Base-by-base conservation (phyloP, 306 rosid genomes). In the Rosa persica region DNA sequence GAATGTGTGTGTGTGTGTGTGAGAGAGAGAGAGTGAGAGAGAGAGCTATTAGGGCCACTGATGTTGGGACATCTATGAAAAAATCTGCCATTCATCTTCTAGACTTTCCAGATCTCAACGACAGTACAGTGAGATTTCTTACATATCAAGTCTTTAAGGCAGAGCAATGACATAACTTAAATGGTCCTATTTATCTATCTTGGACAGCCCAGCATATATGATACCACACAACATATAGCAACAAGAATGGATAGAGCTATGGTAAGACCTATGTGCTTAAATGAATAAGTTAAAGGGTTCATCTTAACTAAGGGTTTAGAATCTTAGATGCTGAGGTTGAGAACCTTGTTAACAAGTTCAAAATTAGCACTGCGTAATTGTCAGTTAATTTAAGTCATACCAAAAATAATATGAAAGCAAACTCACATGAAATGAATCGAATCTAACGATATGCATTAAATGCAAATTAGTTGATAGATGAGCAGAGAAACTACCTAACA, bases 401-500 rank as follows among this genome's bases (percentile, higher is more conserved):
- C 66, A 11, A 6, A 6, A 39, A 44, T 12, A 39, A 52, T 38
- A 8, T 48, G 42, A 42, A 72, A 4, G 44, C 17, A 48, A 71
- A 22, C 42, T 8, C 16, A 74, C 23, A 73, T 74, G 52, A 23
- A 23, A 55, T n/a, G 39, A 39, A 16, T 23, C 7, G 39, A 39
- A 16, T 23, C 7, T 13, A 40, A 40, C 2, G 25, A 22, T 19
- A 51, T 78, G n/a, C 15, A 49, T 10, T 16, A 22, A 61, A 30
- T 62, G n/a, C n/a, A 15, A 79, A 2, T 16, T 54, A 7, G 23
- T 62, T 23, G 8, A 1, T 65, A 52, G 52, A 66, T 5, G 52
- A 43, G 47, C 48, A 86, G 51, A 71, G 77, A 42, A 68, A 75
- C 76, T 84, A 94, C 98, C 96, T 94, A 72, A 91, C 96, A 81